These are phyloP conservation scores for Pseudevernia furfuracea DNA, from an alignment of 495 filamentous ascomycete species.

Conservation along the genomic window DNA sequence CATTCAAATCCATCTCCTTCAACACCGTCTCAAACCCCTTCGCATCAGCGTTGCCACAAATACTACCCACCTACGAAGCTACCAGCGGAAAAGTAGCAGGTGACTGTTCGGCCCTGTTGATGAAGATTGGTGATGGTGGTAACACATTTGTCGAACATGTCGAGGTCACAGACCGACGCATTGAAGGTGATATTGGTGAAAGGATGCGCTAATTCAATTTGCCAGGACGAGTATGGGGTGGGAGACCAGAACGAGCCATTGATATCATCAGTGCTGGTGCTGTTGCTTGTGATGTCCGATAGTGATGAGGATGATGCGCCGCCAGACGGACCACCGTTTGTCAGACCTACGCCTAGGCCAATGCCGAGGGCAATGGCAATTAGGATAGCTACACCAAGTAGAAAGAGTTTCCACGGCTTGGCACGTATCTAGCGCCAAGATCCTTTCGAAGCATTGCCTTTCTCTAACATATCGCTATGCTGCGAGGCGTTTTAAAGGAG, in stretches of 20 bases:
- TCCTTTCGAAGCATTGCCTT: neutral
- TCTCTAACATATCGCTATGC: neutral
- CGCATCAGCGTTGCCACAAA: conserved; percentile 32
- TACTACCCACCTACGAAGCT: conserved; percentile 43
- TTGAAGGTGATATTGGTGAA: conserved; percentile 41
- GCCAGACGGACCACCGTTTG: neutral
- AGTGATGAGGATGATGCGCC: conserved; percentile 1
- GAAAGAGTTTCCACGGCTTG: neutral
- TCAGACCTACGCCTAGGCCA: conserved; percentile 8
- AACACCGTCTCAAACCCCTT: conserved; percentile 54
- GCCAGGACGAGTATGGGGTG: conserved; percentile 42
- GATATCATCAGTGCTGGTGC: neutral
- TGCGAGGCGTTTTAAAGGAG: neutral
- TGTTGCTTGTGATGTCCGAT: neutral
- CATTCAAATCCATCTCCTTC: conserved; percentile 55
- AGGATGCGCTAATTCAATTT: conserved; percentile 43
- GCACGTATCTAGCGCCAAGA: neutral
- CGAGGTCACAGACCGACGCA: conserved; percentile 52
- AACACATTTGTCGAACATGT: conserved; percentile 48
- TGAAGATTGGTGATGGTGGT: conserved; percentile 44
- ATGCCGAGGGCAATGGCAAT: conserved; percentile 4
- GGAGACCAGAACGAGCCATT: conserved; percentile 6
- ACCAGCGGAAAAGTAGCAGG: conserved; percentile 70
- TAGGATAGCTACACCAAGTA: neutral
- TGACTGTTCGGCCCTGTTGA: conserved; percentile 44